Evolutionary conservation across 2,329 filamentous ascomycete genomes (phyloP), one percentile per base, ranked within the genome.

Genomic region (Penicillium sp.): DNA sequence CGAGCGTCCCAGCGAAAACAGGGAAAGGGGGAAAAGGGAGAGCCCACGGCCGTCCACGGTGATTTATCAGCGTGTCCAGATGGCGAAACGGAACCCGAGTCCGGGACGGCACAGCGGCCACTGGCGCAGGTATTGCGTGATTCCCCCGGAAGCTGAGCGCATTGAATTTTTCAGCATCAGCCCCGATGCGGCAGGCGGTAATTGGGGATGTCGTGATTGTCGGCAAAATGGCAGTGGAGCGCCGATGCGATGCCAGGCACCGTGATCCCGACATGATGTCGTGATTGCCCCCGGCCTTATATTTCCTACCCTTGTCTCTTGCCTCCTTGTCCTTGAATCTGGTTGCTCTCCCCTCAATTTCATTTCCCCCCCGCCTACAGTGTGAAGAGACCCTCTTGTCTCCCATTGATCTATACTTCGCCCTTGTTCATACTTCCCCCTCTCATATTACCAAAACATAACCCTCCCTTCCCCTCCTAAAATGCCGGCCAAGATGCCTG

Each of bases 101-200:
- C n/a, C 48, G 53, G 59, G 19, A 2, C 18, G 10, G 35, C 33
- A 42, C 29, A 54, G 34, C 4, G 9, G 50, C 57, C 58, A 33
- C 7, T 16, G 4, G 41, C 19, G 62, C 63, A 64, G 47, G 44
- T 59, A 68, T 68, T 61, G 65, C 65, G 65, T 68, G 65, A 63
- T 68, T 62, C 58, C 45, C 49, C 39, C 36, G 36, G 42, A 36
- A 33, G 50, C 57, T 62, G 52, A 60, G 50, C 45, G 50, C 50
- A 64, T 58, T 48, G 33, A 53, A 56, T 51, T 56, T 56, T 57
- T 59, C 53, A 51, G 52, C 46, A 50, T 25, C 16, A 27, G 13
- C 14, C 53, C 49, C 28, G 23, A 54, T 51, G 11, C 6, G 36
- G 57, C 36, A 64, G 56, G 60, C 57, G 57, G 58, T 58, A 43